Percentiles rank a stretch among this genome's conserved stretches.
phyloP scores from a whole-genome alignment of 1,284 basidiomycete genomes.

The Apiotrichum gamsii region DNA sequence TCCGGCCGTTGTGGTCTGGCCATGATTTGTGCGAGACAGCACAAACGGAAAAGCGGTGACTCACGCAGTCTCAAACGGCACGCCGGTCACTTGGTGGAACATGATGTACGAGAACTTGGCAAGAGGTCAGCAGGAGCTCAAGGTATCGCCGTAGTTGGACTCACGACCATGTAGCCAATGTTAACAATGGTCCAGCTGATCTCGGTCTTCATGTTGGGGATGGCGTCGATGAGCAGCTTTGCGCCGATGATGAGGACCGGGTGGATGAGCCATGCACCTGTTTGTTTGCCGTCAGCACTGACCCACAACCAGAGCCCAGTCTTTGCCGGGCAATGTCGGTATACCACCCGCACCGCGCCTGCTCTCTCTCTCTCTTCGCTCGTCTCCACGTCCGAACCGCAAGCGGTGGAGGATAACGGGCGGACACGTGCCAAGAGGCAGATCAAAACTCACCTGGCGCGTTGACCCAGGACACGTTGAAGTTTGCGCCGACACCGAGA shows the following conservation, averaged over 20 bases:
- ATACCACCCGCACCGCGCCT: too few species aligned
- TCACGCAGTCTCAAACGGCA: slow-evolving; percentile 75
- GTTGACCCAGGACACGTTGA: slow-evolving; percentile 98
- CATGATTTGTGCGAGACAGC: too few species aligned
- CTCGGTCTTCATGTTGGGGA: slow-evolving; percentile 90
- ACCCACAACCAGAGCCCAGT: too few species aligned
- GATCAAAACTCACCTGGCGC: slow-evolving; percentile 75
- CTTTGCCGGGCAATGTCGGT: too few species aligned
- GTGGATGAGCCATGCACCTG: slow-evolving; percentile 97
- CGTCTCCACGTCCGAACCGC: too few species aligned
- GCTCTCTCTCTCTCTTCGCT: too few species aligned
- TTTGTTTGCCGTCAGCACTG: not conserved
- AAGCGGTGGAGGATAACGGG: too few species aligned
- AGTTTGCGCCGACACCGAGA: slow-evolving; percentile 74
- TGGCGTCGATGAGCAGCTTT: slow-evolving; percentile 87
- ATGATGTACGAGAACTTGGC: slow-evolving; percentile 74
- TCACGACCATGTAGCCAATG: slow-evolving; percentile 80
- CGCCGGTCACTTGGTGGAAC: slow-evolving; percentile 98
- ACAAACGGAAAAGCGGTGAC: slow-evolving; percentile 8
- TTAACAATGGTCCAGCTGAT: slow-evolving; percentile 95
- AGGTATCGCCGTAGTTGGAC: slow-evolving; percentile 42
- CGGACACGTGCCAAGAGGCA: too few species aligned
- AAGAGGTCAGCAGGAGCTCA: too few species aligned
- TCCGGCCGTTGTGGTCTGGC: not conserved
- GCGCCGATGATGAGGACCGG: slow-evolving; percentile 83